Conservation (phyloP, 73 alveolate species). For the Vitrella brassicaformis region DNA sequence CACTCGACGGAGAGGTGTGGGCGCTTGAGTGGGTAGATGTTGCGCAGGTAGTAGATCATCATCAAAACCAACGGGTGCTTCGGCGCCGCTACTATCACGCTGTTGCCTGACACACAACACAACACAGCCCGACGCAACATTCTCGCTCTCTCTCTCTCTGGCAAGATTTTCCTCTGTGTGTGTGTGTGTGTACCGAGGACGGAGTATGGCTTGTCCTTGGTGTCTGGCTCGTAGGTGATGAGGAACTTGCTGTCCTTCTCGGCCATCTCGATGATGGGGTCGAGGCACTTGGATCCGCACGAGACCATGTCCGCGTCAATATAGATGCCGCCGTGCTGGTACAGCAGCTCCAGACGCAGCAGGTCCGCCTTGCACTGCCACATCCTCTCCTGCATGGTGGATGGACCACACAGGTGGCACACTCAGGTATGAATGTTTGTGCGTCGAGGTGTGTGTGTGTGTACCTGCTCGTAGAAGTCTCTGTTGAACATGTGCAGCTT, state of each 20-base stretch:
- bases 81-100: conserved; percentile 20
- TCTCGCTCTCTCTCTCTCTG: no score
- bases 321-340: conserved; percentile 23
- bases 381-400: conserved; percentile 30
- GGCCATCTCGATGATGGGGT: conserved; percentile 14
- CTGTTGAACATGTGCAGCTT: conserved; percentile 5
- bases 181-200: conserved; percentile 26
- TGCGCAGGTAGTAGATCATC: conserved; percentile 12
- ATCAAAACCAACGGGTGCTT: conserved; percentile 23
- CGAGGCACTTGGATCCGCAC: conserved; percentile 5
- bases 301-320: conserved; percentile 11
- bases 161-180: no score
- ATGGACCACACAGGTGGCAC: no score
- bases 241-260: conserved; percentile 17
- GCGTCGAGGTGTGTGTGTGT: neutral
- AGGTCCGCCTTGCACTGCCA: conserved; percentile 23
- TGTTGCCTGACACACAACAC: no score
- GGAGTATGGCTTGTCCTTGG: conserved; percentile 37
- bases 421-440: neutral
- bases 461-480: neutral
- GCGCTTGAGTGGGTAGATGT: neutral
- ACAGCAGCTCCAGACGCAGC: conserved; percentile 10
- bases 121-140: no score
- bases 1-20: conserved; percentile 9
- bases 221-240: conserved; percentile 31